These are phyloP conservation scores for Ascochyta pisi DNA, from an alignment of 2,329 filamentous ascomycete species.

Conservation along the genomic window DNA sequence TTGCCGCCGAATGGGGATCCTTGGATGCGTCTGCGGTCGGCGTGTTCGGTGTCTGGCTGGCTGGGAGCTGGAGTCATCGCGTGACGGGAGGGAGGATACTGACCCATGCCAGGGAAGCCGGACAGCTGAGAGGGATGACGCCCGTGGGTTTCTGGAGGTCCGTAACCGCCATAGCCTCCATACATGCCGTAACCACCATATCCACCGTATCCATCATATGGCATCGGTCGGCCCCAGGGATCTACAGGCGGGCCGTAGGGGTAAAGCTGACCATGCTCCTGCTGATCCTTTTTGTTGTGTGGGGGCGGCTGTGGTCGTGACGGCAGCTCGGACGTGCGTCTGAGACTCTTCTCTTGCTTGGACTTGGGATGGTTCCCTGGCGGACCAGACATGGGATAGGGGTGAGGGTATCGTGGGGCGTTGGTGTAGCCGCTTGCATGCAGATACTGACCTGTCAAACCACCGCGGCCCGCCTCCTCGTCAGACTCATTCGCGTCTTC, in stretches of 20 bases:
- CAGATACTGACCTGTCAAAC: constrained; percentile 10
- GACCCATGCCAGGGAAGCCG: constrained; percentile 1
- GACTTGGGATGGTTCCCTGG: not conserved
- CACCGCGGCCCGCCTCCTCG: constrained; percentile 7
- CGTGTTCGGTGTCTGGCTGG: not conserved
- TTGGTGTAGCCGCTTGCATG: constrained; percentile 18
- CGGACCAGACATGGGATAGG: not conserved
- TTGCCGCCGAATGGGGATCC: not conserved
- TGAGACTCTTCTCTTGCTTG: constrained; percentile 13
- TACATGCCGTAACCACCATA: constrained; percentile 11
- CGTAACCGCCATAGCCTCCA: constrained; percentile 1
- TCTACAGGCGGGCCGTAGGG: constrained; percentile 5
- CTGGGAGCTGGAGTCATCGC: constrained; percentile 5
- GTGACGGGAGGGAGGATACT: constrained; percentile 3
- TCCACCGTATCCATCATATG: constrained; percentile 8
- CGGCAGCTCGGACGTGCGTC: not conserved
- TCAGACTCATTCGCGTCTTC: constrained; percentile 8
- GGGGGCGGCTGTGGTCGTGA: not conserved
- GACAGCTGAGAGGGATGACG: constrained; percentile 6
- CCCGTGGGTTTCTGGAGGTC: not conserved
- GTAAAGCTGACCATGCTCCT: constrained; percentile 1
- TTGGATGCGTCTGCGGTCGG: not conserved
- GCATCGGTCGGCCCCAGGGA: constrained; percentile 12
- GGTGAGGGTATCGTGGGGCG: constrained; percentile 2
- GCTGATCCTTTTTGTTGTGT: not conserved